Conservation (phyloP, 306 rosid species). For the Chamaecrista fasciculata region DNA sequence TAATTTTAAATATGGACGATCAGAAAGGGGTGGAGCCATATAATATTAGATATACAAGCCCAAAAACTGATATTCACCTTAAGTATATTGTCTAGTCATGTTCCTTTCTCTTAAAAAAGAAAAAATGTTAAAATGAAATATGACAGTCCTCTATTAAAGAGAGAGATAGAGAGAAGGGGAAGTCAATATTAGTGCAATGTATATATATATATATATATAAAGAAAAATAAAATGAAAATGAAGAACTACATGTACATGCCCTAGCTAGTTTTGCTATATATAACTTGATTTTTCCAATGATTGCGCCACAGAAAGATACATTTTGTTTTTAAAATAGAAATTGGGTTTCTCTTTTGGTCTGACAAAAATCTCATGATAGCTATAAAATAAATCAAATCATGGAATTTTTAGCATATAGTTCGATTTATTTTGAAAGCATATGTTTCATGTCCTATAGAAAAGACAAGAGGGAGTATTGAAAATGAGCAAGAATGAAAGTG, state of each 20-base stretch:
- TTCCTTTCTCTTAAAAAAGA: too few species aligned
- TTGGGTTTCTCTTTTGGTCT: background rate
- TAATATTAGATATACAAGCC: too few species aligned
- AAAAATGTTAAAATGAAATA: too few species aligned
- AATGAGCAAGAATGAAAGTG: background rate
- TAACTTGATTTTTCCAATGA: background rate
- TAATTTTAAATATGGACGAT: too few species aligned
- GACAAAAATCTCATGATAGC: background rate
- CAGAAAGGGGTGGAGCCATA: too few species aligned
- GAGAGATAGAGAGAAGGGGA: too few species aligned
- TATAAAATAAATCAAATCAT: background rate
- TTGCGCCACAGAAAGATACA: background rate
- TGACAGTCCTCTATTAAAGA: too few species aligned
- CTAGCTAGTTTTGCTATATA: background rate
- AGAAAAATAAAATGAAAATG: too few species aligned
- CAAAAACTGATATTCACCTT: too few species aligned
- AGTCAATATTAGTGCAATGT: too few species aligned
- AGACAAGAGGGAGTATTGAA: background rate
- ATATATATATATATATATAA: too few species aligned
- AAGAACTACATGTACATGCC: background rate
- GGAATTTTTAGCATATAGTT: background rate
- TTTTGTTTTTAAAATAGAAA: background rate
- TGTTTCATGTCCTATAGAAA: background rate
- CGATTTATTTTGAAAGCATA: background rate
- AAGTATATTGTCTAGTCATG: too few species aligned